Evolutionary conservation across 139 green algal species (phyloP).

Genomic region (Haematococcus lacustris): DNA sequence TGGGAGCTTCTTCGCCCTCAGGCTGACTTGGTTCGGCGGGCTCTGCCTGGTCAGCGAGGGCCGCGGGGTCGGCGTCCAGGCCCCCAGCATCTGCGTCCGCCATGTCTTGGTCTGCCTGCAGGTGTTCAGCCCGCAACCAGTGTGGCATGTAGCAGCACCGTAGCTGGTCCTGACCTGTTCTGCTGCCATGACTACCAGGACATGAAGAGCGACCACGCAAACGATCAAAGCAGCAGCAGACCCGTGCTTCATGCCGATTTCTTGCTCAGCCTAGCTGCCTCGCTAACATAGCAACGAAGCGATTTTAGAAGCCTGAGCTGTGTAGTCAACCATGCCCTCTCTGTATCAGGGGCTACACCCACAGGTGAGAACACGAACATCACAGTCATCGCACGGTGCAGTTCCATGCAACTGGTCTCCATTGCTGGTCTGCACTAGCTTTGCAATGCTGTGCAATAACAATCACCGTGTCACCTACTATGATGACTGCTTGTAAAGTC

Average conservation of each 20-base stretch:
- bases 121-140: neutral
- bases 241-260: neutral
- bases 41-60: neutral
- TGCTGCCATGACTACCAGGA: neutral
- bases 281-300: neutral
- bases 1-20: neutral
- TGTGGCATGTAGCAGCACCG: neutral
- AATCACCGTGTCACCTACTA: too few species aligned
- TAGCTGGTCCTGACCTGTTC: neutral
- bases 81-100: neutral
- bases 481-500: too few species aligned
- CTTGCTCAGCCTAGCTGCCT: neutral
- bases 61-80: neutral
- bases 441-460: too few species aligned
- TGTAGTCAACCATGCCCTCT: too few species aligned
- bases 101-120: slow-evolving; percentile 9
- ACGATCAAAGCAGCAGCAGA: too few species aligned
- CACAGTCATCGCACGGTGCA: too few species aligned
- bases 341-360: too few species aligned
- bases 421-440: too few species aligned
- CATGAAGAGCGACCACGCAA: too few species aligned
- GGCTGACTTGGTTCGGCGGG: neutral
- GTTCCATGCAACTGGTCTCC: too few species aligned
- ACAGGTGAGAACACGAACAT: too few species aligned
- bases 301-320: too few species aligned